Evolutionary conservation across 768 basidiomycete species (phyloP).

Genomic region (Leccinum pellstonianum): DNA sequence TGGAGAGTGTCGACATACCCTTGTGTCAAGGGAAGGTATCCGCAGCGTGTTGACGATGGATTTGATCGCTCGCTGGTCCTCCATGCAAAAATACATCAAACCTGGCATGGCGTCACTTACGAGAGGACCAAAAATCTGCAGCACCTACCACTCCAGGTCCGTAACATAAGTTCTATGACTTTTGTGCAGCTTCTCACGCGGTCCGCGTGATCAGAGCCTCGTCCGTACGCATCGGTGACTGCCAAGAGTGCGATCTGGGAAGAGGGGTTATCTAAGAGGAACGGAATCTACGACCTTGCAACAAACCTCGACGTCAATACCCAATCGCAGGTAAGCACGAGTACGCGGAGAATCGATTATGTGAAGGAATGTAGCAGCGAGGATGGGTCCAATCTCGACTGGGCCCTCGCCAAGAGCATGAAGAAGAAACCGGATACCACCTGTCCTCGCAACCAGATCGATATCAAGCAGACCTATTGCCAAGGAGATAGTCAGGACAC

Average conservation of each 20-base stretch:
- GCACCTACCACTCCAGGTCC: slow-evolving; percentile 88
- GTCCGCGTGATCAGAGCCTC: slow-evolving; percentile 73
- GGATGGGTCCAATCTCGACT: slow-evolving; percentile 69
- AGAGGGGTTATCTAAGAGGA: not conserved
- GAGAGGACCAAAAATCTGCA: not conserved
- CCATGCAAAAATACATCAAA: slow-evolving; percentile 90
- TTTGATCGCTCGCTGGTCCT: slow-evolving; percentile 81
- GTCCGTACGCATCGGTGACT: slow-evolving; percentile 91
- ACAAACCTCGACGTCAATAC: slow-evolving; percentile 85
- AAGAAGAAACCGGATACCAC: slow-evolving; percentile 82
- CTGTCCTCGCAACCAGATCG: slow-evolving; percentile 74
- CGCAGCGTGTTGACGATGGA: slow-evolving; percentile 82
- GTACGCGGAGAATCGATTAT: slow-evolving; percentile 85
- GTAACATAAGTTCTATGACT: slow-evolving; percentile 79
- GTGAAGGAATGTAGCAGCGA: slow-evolving; percentile 78
- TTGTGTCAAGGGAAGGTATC: slow-evolving; percentile 83
- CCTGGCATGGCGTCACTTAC: slow-evolving; percentile 46
- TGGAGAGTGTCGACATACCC: slow-evolving; percentile 46
- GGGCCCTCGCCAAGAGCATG: slow-evolving; percentile 91
- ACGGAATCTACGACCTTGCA: not conserved
- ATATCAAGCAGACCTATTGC: slow-evolving; percentile 81
- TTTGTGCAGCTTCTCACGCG: slow-evolving; percentile 75
- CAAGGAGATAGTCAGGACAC: slow-evolving; percentile 9
- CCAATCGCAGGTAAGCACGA: slow-evolving; percentile 71
- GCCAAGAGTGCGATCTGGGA: slow-evolving; percentile 78